Percentiles rank a stretch among this genome's conserved stretches.
Conservation (phyloP, 345 rosid genomes). For the Capsella bursapastoris region DNA sequence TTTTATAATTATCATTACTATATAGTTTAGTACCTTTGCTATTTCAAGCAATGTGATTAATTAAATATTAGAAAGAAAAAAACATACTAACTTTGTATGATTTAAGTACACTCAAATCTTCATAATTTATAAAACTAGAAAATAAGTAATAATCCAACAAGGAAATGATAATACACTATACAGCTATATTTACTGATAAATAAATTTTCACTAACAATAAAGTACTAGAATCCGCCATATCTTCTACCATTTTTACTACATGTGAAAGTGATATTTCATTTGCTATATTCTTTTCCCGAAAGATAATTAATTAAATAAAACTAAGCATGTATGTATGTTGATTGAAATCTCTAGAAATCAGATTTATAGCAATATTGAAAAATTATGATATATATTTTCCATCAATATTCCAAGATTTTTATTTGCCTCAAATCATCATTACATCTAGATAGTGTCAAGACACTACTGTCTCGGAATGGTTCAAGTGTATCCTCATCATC, state of each 20-base stretch:
- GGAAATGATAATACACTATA: background rate
- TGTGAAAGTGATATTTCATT: background rate
- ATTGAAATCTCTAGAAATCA: too few species aligned
- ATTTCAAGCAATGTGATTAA: too few species aligned
- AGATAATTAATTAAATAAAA: too few species aligned
- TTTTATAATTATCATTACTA: too few species aligned
- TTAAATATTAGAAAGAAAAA: too few species aligned
- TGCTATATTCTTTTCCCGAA: background rate
- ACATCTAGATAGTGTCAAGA: background rate
- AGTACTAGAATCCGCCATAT: background rate
- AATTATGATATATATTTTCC: background rate
- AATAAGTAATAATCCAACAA: too few species aligned
- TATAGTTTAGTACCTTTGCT: too few species aligned
- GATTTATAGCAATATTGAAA: background rate
- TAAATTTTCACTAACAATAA: background rate
- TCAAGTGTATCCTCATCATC: slow-evolving; percentile 1
- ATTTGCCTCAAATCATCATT: slow-evolving; percentile 12
- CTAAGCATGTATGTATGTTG: too few species aligned
- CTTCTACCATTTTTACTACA: background rate
- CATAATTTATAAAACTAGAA: too few species aligned
- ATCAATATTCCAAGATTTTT: slow-evolving; percentile 13
- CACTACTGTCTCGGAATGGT: background rate
- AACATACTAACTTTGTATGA: too few species aligned
- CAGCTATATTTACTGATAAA: background rate
- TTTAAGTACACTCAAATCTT: too few species aligned